Percentiles rank a stretch among this genome's conserved stretches.
These are phyloP conservation scores for Canavalia gladiata DNA, from an alignment of 306 rosid genomes.

Conservation along the genomic window DNA sequence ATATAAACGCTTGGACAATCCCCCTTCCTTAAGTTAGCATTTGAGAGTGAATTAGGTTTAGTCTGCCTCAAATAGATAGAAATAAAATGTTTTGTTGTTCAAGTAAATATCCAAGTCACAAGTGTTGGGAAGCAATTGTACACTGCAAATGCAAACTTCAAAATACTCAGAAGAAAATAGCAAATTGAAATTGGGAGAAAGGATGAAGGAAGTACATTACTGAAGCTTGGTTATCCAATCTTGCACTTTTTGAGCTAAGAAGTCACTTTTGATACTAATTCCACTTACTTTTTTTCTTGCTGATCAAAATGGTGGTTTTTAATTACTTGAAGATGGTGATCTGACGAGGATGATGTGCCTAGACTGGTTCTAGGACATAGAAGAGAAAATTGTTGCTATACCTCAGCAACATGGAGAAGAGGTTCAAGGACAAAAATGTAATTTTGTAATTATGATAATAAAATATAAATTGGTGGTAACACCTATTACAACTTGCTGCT, in stretches of 20 bases:
- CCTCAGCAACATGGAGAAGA: not conserved
- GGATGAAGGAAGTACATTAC: not conserved
- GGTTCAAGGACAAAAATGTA: not conserved
- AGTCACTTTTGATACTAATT: not conserved
- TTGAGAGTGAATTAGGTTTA: too few relatives aligned
- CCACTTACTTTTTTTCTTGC: not conserved
- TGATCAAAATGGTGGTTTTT: not conserved
- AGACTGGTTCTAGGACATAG: not conserved
- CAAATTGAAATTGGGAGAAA: not conserved
- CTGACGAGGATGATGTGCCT: not conserved
- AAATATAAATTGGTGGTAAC: constrained; percentile 9
- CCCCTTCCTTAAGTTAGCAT: too few relatives aligned
- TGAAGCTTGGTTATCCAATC: not conserved
- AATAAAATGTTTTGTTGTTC: not conserved
- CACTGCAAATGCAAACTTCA: not conserved
- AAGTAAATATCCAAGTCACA: not conserved
- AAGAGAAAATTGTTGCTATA: not conserved
- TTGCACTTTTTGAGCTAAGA: not conserved
- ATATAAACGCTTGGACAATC: too few relatives aligned
- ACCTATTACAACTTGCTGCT: not conserved
- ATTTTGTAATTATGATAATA: not conserved
- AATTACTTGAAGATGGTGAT: not conserved
- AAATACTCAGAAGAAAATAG: not conserved
- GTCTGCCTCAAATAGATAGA: not conserved
- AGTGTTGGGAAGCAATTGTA: not conserved